Evolutionary conservation across 495 filamentous ascomycete species (phyloP).

Genomic region (Terfezia boudieri): DNA sequence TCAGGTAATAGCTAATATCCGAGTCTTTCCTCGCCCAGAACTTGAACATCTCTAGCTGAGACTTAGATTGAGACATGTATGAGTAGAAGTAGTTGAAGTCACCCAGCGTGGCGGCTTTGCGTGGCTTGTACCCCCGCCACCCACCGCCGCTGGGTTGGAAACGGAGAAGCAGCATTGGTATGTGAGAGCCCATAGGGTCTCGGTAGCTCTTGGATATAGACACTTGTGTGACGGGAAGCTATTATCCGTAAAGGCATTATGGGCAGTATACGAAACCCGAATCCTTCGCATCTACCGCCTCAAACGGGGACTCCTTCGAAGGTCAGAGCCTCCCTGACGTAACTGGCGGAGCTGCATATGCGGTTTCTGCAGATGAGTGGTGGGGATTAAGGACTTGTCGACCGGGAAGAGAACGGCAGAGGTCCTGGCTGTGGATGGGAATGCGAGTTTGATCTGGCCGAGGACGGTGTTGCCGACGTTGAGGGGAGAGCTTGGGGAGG

Average conservation of each 20-base stretch:
- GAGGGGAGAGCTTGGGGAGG: conserved; percentile 19
- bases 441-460: conserved; percentile 50
- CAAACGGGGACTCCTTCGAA: conserved; percentile 20
- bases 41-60: conserved; percentile 84
- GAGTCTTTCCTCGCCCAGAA: conserved; percentile 81
- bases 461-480: conserved; percentile 48
- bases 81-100: conserved; percentile 97
- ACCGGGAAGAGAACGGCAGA: conserved; percentile 27
- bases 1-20: conserved; percentile 88
- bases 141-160: conserved; percentile 6
- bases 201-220: conserved; percentile 27
- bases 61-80: conserved; percentile 92
- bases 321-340: conserved; percentile 35
- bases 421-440: conserved; percentile 51
- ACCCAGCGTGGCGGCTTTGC: conserved; percentile 48
- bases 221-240: conserved; percentile 12
- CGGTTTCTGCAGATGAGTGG: conserved; percentile 42
- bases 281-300: not conserved
- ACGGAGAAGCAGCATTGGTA: conserved; percentile 43
- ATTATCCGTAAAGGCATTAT: conserved; percentile 37
- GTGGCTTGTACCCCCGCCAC: conserved; percentile 35
- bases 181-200: conserved; percentile 37
- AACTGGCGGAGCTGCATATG: conserved; percentile 32
- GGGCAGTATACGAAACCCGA: conserved; percentile 37
- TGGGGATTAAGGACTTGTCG: conserved; percentile 40